phyloP scores from a whole-genome alignment of 2,329 filamentous ascomycete genomes.

The Tolypocladium capitatum region DNA sequence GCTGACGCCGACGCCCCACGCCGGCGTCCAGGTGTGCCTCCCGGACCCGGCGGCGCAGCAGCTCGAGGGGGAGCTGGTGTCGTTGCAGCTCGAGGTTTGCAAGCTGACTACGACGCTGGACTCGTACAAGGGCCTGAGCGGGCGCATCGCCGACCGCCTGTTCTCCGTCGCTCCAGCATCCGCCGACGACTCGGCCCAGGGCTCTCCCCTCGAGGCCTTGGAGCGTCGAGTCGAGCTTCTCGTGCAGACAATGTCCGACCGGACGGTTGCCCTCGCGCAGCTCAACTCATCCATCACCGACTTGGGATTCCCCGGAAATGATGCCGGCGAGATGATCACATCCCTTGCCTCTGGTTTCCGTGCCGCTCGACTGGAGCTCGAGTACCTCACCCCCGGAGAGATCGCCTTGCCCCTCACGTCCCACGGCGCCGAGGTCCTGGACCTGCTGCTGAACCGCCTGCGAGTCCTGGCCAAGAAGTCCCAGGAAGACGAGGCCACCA shows the following conservation, averaged over 20 bases:
- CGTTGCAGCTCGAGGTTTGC: constrained; percentile 32
- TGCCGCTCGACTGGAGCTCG: constrained; percentile 44
- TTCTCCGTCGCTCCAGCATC: constrained; percentile 7
- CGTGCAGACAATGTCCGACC: constrained; percentile 32
- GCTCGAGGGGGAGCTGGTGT: constrained; percentile 33
- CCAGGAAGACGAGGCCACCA: constrained; percentile 35
- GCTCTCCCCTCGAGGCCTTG: constrained; percentile 15
- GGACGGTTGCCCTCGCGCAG: constrained; percentile 30
- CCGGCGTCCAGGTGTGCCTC: constrained; percentile 26
- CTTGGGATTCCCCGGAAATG: constrained; percentile 37
- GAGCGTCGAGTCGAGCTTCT: constrained; percentile 30
- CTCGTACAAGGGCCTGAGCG: constrained; percentile 29
- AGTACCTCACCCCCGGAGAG: constrained; percentile 48
- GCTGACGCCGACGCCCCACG: constrained; percentile 11
- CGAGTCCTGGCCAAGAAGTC: constrained; percentile 32
- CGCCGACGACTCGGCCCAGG: constrained; percentile 2
- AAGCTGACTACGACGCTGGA: constrained; percentile 35
- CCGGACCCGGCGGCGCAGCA: constrained; percentile 27
- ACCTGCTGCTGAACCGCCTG: constrained; percentile 37
- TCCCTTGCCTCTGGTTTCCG: constrained; percentile 38
- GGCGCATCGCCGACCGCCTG: constrained; percentile 23
- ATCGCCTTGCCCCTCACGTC: constrained; percentile 36
- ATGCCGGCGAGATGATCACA: constrained; percentile 34
- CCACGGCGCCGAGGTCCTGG: constrained; percentile 41
- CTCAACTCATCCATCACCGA: constrained; percentile 30